Conservation (phyloP, 2,329 filamentous ascomycete genomes). For the Fusarium aywerte region DNA sequence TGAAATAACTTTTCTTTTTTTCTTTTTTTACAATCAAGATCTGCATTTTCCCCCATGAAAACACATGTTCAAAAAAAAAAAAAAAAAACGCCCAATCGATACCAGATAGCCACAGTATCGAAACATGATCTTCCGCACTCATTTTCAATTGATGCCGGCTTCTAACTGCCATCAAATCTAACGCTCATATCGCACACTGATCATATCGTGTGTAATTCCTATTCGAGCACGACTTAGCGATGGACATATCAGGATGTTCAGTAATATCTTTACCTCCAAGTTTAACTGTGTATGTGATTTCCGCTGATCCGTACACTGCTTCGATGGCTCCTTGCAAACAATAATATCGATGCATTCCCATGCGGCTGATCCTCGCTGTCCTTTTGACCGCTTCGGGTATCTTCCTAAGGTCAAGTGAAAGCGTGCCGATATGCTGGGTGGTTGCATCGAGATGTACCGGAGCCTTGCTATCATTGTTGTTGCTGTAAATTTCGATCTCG, state of each 20-base stretch:
- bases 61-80: background rate
- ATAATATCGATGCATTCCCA: conserved; percentile 53
- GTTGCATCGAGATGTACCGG: conserved; percentile 48
- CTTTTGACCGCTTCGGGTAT: conserved; percentile 49
- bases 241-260: background rate
- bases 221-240: conserved; percentile 18
- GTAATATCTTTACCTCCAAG: conserved; percentile 49
- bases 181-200: conserved; percentile 51
- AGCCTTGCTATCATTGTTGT: conserved; percentile 47
- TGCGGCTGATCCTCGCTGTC: conserved; percentile 47
- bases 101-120: background rate
- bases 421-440: conserved; percentile 49
- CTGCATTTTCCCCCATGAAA: background rate
- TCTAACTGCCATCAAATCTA: background rate
- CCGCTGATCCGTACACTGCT: conserved; percentile 53
- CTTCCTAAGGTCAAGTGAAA: conserved; percentile 52
- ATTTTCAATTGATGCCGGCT: conserved; percentile 2
- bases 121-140: background rate
- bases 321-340: conserved; percentile 53
- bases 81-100: background rate
- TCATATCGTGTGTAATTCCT: conserved; percentile 53
- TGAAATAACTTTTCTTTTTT: background rate
- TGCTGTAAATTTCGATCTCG: conserved; percentile 53
- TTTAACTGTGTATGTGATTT: conserved; percentile 53
- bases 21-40: background rate